These are phyloP conservation scores for Babesia ovis DNA, from an alignment of 169 alveolate genomes.

Conservation along the genomic window DNA sequence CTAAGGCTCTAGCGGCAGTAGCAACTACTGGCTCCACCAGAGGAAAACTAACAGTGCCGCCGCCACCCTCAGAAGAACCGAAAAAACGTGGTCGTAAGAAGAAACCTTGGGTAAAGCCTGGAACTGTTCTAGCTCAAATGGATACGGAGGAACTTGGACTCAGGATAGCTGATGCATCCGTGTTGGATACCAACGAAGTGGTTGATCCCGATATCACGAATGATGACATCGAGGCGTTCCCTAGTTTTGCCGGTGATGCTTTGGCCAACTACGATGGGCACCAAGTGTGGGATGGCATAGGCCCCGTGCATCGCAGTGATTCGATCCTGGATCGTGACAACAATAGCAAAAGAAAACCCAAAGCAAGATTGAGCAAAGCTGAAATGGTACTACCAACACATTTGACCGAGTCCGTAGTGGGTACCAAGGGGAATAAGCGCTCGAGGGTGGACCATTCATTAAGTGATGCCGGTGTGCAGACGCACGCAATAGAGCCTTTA, in stretches of 20 bases:
- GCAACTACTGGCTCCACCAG: too few relatives aligned
- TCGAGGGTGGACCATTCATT: background rate
- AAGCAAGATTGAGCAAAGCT: background rate
- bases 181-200: background rate
- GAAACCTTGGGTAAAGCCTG: background rate
- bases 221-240: background rate
- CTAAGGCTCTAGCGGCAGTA: background rate
- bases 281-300: too few relatives aligned
- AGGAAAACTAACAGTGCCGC: background rate
- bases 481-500: background rate
- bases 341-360: background rate
- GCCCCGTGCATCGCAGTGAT: background rate
- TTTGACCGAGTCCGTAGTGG: background rate
- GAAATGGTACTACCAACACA: background rate
- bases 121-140: background rate
- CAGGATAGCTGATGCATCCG: slow-evolving; percentile 6
- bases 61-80: too few relatives aligned
- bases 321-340: background rate
- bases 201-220: background rate
- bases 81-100: slow-evolving; percentile 11
- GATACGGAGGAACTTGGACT: background rate
- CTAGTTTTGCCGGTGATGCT: background rate
- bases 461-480: slow-evolving; percentile 23
- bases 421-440: background rate
- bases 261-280: too few relatives aligned